Conservation (phyloP, 2,329 filamentous ascomycete species). For the Pseudopyrenochaeta lycopersici region DNA sequence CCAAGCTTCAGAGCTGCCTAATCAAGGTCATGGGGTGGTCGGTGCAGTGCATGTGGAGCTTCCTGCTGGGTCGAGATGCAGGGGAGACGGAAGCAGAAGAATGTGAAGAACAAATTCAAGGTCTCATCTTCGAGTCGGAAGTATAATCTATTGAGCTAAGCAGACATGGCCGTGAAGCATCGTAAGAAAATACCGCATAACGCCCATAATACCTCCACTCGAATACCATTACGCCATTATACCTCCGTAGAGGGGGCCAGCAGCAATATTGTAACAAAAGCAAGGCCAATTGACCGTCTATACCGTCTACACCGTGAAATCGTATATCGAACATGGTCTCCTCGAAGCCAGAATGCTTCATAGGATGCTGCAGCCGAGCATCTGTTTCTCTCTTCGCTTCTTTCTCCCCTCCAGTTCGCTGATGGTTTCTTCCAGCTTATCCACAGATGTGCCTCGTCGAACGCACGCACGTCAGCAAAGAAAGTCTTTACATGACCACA, state of each 20-base stretch:
- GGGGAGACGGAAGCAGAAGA: constrained; percentile 2
- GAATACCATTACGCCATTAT: constrained; percentile 37
- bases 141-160: constrained; percentile 9
- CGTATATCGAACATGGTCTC: not conserved
- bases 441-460: constrained; percentile 13
- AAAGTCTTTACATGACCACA: constrained; percentile 74
- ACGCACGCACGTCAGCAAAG: constrained; percentile 24
- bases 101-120: not conserved
- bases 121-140: not conserved
- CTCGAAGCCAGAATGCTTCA: not conserved
- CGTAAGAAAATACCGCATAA: constrained; percentile 17
- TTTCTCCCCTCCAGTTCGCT: not conserved
- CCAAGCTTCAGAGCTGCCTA: constrained; percentile 48
- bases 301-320: constrained; percentile 25
- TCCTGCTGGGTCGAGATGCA: constrained; percentile 9
- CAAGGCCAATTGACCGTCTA: constrained; percentile 20
- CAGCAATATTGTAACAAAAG: constrained; percentile 6
- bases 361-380: constrained; percentile 1
- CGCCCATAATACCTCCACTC: constrained; percentile 36
- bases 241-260: constrained; percentile 13
- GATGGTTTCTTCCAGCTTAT: constrained; percentile 1
- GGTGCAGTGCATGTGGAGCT: constrained; percentile 28
- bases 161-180: constrained; percentile 8
- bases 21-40: constrained; percentile 32
- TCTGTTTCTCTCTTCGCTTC: constrained; percentile 4